A percentile compares a stretch with the other conserved stretches of the same genome.
phyloP scores from a whole-genome alignment of 257 asterid genomes.

The Prunella vulgaris region DNA sequence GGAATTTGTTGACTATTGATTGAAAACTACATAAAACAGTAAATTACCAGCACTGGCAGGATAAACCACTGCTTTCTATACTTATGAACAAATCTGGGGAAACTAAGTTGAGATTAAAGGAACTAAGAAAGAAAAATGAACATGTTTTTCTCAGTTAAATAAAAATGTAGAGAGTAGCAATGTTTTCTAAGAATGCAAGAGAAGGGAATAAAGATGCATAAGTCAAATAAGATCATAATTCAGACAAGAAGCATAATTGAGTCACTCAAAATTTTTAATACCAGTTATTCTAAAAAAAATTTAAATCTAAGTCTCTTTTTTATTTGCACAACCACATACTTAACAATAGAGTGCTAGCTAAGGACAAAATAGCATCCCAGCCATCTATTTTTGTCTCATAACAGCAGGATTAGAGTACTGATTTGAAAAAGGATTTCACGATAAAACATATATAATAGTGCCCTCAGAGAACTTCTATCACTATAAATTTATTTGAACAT shows the following conservation, averaged over 20 bases:
- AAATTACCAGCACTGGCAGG: not conserved
- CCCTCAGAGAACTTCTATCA: not conserved
- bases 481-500: not conserved
- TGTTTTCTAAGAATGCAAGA: not conserved
- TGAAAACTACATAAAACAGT: not conserved
- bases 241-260: not conserved
- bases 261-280: not conserved
- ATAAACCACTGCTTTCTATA: not conserved
- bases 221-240: not conserved
- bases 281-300: not conserved
- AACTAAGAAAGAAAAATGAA: not conserved
- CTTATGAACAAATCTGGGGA: constrained; percentile 2
- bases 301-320: not conserved
- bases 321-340: not conserved
- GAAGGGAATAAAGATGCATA: not conserved
- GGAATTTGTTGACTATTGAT: not conserved
- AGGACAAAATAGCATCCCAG: not conserved
- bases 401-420: not conserved
- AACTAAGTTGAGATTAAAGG: not conserved
- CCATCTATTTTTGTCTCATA: not conserved
- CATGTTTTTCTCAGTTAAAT: not conserved
- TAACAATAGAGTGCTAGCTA: not conserved
- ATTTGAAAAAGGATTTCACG: not conserved
- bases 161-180: not conserved
- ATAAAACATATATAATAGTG: not conserved